Evolutionary conservation across 2,329 filamentous ascomycete genomes (phyloP).

Genomic region (Hortaea werneckii): DNA sequence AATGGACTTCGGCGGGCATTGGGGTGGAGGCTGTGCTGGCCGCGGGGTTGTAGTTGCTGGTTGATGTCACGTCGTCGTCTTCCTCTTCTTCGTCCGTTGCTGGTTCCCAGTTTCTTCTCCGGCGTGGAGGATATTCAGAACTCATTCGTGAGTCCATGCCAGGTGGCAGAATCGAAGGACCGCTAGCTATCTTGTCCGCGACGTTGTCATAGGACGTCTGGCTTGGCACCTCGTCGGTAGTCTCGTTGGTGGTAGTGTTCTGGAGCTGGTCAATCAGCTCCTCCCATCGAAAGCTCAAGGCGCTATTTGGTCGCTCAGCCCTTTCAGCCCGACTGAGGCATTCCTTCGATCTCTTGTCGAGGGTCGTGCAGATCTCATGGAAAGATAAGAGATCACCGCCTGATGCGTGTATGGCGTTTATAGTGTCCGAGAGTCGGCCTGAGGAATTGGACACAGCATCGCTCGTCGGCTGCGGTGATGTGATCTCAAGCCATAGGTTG

Average conservation of each 20-base stretch:
- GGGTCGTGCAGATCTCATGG: slow-evolving; percentile 38
- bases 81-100: slow-evolving; percentile 14
- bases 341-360: slow-evolving; percentile 39
- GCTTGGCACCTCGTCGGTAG: slow-evolving; percentile 11
- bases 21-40: neutral
- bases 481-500: slow-evolving; percentile 62
- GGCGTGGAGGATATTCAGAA: slow-evolving; percentile 2
- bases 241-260: slow-evolving; percentile 19
- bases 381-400: slow-evolving; percentile 40
- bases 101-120: slow-evolving; percentile 7
- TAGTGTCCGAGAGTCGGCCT: slow-evolving; percentile 24
- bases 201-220: slow-evolving; percentile 14
- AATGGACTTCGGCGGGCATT: slow-evolving; percentile 2
- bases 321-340: slow-evolving; percentile 43
- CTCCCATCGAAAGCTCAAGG: slow-evolving; percentile 41
- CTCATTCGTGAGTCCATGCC: slow-evolving; percentile 16
- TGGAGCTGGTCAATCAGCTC: slow-evolving; percentile 40
- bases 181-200: slow-evolving; percentile 19
- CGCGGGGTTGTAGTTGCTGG: neutral
- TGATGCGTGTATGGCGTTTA: slow-evolving; percentile 18
- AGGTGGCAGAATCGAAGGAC: slow-evolving; percentile 20
- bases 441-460: slow-evolving; percentile 8
- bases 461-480: slow-evolving; percentile 5
- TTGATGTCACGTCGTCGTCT: slow-evolving; percentile 2
- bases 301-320: slow-evolving; percentile 41